phyloP scores from a whole-genome alignment of 345 rosid species.

The Citrus sinensis region DVS_A1.0 CM039161.1:7061501-7062000 shows the following conservation, averaged over 20 bases:
- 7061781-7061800: background rate
- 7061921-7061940: slow-evolving; percentile 21
- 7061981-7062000: background rate
- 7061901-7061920: background rate
- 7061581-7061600: background rate
- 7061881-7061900: background rate
- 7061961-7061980: slow-evolving; percentile 8
- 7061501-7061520: no score
- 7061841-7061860: no score
- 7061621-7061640: background rate
- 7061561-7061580: background rate
- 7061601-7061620: background rate
- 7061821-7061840: no score
- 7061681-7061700: background rate
- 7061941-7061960: slow-evolving; percentile 19
- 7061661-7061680: background rate
- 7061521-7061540: background rate
- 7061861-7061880: no score
- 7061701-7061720: background rate
- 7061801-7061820: background rate
- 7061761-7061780: background rate
- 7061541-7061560: background rate
- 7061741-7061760: background rate
- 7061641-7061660: background rate
- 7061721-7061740: background rate